A percentile compares a stretch with the other conserved stretches of the same genome.
phyloP scores from a whole-genome alignment of 2,329 filamentous ascomycete genomes.

The Teratosphaeria pseudoeucalypti region DNA sequence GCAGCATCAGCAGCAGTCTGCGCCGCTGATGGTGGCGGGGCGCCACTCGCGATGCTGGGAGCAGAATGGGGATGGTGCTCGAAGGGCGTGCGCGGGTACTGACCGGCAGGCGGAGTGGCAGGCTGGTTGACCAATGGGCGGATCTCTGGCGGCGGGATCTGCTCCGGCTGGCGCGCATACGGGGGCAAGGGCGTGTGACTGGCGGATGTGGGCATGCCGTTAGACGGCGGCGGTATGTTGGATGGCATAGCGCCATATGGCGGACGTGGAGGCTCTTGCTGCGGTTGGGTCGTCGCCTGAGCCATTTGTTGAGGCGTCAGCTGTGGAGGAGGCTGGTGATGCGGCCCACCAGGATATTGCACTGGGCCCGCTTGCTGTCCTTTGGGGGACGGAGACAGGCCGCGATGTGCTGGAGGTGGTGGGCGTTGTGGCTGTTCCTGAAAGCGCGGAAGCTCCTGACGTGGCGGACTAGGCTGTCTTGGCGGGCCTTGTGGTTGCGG shows the following conservation, averaged over 20 bases:
- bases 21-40: slow-evolving; percentile 53
- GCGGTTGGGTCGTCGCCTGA: slow-evolving; percentile 10
- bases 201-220: slow-evolving; percentile 34
- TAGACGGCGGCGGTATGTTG: slow-evolving; percentile 10
- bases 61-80: slow-evolving; percentile 59
- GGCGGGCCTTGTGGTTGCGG: slow-evolving; percentile 58
- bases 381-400: slow-evolving; percentile 50
- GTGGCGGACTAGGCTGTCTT: slow-evolving; percentile 45
- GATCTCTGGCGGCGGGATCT: slow-evolving; percentile 54
- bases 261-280: slow-evolving; percentile 14
- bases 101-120: slow-evolving; percentile 74
- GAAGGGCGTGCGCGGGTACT: slow-evolving; percentile 73
- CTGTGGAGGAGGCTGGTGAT: slow-evolving; percentile 43
- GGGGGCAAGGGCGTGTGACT: slow-evolving; percentile 49
- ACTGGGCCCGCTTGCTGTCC: slow-evolving; percentile 43
- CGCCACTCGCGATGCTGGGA: slow-evolving; percentile 56
- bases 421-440: slow-evolving; percentile 28
- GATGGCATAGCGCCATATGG: slow-evolving; percentile 14
- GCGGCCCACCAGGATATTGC: slow-evolving; percentile 38
- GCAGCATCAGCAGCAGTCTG: slow-evolving; percentile 53
- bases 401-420: slow-evolving; percentile 42
- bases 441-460: slow-evolving; percentile 53
- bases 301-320: slow-evolving; percentile 39
- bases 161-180: slow-evolving; percentile 49
- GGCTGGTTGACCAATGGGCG: slow-evolving; percentile 69